Percentiles rank a stretch among this genome's conserved stretches.
Conservation (phyloP, 805 yeast genomes). For the Candida adriatica region DNA sequence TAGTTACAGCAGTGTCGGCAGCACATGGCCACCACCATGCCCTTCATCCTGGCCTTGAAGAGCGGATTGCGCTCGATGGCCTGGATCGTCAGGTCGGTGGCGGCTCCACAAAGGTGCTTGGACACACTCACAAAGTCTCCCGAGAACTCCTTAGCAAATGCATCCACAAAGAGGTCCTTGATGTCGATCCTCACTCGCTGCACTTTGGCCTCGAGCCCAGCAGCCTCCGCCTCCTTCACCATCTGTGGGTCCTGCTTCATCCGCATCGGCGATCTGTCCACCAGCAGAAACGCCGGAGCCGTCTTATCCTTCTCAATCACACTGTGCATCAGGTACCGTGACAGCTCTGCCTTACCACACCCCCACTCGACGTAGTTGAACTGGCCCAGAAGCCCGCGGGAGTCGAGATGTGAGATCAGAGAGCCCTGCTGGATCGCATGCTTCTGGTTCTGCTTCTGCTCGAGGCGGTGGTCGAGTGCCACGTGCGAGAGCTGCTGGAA, state of each 20-base stretch:
- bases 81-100: constrained; percentile 77
- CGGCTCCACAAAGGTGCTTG: constrained; percentile 90
- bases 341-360: constrained; percentile 83
- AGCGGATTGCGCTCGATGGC: constrained; percentile 43
- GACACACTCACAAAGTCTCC: constrained; percentile 54
- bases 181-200: constrained; percentile 65
- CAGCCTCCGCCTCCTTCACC: constrained; percentile 39
- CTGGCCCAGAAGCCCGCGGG: constrained; percentile 30
- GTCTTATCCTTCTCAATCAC: constrained; percentile 18
- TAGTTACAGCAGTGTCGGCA: constrained; percentile 81
- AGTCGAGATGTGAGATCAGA: constrained; percentile 58
- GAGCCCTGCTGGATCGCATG: constrained; percentile 84
- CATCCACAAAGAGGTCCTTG: constrained; percentile 57
- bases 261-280: constrained; percentile 73
- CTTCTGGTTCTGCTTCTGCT: constrained; percentile 49
- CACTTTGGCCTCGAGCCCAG: constrained; percentile 23
- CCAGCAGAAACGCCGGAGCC: constrained; percentile 40
- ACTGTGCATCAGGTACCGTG: constrained; percentile 47
- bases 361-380: constrained; percentile 70
- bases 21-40: constrained; percentile 83
- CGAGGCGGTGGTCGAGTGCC: constrained; percentile 20
- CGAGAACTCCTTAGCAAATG: constrained; percentile 25
- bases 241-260: constrained; percentile 75
- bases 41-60: constrained; percentile 32
- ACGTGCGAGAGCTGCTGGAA: constrained; percentile 23